Base-by-base conservation (phyloP, 257 asterid species). In the Solanum medicagineum region DNA sequence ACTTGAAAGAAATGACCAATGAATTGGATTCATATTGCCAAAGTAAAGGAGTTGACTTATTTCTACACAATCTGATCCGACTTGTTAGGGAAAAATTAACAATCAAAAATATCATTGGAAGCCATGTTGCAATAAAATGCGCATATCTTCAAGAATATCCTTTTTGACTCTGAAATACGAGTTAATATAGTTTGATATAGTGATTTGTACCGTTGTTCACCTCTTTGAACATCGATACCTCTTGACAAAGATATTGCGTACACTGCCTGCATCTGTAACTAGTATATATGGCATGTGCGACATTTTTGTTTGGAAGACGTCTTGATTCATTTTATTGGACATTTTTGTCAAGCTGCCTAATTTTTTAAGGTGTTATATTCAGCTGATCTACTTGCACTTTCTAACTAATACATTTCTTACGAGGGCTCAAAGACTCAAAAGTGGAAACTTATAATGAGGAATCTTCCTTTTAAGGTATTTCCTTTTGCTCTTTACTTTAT, bases 341-440 rank as follows among this genome's bases (percentile, higher is more conserved):
- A 47, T 22, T 47, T 17, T 75, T 49, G 22, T 70, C 80, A 19
- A 70, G 81, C 60, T 75, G 81, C 62, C 81, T 15, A 75, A 75
- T 51, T 49, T 75, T 75, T 15, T 75, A 75, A 49, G 44, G 32
- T 24, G 44, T 75, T 49, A 45, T 45, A 75, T 24, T 70, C 22
- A 75, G 44, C 62, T 74, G 44, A 74, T 74, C 11, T 42, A 74
- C 57, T 75, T 75, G 81, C 62, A 75, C 47, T 77, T 53, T 26
- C 83, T 77, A 26, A 77, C 47, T 51, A 26, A 5, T 2, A 51
- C 86, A 77, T 89, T 75, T 85, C 85, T 85, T 65, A 85, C 85
- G 93, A 97, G 99, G 99, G 99, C 82, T 90, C 99, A 85, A 95
- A 97, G 89, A 90, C 94, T 68, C 95, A 93, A 89, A 95, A 93